These are phyloP conservation scores for Mucor saturninus DNA, from an alignment of 371 early-diverging fungal species.

Conservation along the genomic window DNA sequence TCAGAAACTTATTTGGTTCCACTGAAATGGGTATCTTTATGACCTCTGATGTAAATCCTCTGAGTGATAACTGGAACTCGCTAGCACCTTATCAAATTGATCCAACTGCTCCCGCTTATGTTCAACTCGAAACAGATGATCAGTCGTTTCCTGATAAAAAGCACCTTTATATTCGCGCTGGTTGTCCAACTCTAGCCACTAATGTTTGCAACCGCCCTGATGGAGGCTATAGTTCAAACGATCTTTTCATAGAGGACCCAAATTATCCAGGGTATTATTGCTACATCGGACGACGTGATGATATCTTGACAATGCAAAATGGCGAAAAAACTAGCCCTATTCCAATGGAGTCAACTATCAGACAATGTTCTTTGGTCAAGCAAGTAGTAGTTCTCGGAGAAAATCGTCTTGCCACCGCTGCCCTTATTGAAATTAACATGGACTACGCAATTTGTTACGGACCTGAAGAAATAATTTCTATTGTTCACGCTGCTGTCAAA, in stretches of 20 bases:
- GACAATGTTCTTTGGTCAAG: slow-evolving; percentile 24
- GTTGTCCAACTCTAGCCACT: slow-evolving; percentile 24
- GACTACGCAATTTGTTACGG: slow-evolving; percentile 15
- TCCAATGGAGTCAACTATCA: slow-evolving; percentile 40
- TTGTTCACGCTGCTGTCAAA: slow-evolving; percentile 36
- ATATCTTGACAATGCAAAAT: slow-evolving; percentile 44
- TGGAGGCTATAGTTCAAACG: slow-evolving; percentile 41
- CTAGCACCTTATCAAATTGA: slow-evolving; percentile 6
- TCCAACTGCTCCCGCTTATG: background rate
- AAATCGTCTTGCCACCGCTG: slow-evolving; percentile 35
- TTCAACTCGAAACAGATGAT: slow-evolving; percentile 11
- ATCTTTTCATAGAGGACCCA: slow-evolving; percentile 34
- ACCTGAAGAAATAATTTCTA: slow-evolving; percentile 27
- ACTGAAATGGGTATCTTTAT: slow-evolving; percentile 18
- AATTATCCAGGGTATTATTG: slow-evolving; percentile 29
- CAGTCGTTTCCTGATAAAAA: slow-evolving; percentile 12
- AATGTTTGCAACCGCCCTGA: slow-evolving; percentile 32
- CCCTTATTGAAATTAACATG: slow-evolving; percentile 31
- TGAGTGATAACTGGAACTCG: slow-evolving; percentile 17
- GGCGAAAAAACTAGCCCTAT: slow-evolving; percentile 53
- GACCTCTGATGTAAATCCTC: slow-evolving; percentile 11
- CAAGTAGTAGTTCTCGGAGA: slow-evolving; percentile 38
- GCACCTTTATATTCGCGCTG: slow-evolving; percentile 16
- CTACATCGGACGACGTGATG: slow-evolving; percentile 42
- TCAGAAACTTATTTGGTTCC: slow-evolving; percentile 19